phyloP scores from a whole-genome alignment of 148 eudicot genomes.

The Spergularia marina region DNA sequence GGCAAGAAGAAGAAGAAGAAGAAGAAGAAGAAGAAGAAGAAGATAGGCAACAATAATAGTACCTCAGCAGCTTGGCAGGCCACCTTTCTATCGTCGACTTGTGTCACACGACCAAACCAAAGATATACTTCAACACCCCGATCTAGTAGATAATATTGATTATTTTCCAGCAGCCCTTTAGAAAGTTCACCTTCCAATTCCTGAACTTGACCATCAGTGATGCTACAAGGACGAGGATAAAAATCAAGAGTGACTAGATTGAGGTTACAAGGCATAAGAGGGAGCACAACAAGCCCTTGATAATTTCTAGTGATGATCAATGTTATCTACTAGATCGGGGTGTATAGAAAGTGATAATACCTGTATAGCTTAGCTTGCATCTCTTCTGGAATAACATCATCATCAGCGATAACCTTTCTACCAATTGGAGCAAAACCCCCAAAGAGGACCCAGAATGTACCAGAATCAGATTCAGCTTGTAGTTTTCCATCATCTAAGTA shows the following conservation, averaged over 20 bases:
- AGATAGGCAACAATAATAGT: conserved; percentile 4
- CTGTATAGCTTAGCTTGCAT: conserved; percentile 68
- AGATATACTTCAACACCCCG: conserved; percentile 89
- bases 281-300: neutral
- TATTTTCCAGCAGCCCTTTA: conserved; percentile 80
- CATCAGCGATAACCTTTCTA: conserved; percentile 78
- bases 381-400: conserved; percentile 78
- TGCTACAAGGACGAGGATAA: conserved; percentile 48
- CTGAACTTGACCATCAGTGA: conserved; percentile 62
- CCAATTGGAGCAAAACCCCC: conserved; percentile 99
- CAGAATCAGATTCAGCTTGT: conserved; percentile 95
- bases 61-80: conserved; percentile 91
- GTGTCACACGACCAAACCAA: conserved; percentile 96
- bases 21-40: neutral
- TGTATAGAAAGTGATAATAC: conserved; percentile 33
- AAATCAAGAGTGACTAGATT: conserved; percentile 1
- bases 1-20: neutral
- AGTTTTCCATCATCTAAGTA: conserved; percentile 88
- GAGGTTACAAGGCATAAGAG: neutral
- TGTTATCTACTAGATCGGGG: neutral
- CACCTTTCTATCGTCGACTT: conserved; percentile 85
- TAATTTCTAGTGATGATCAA: neutral
- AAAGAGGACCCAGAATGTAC: conserved; percentile 95
- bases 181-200: conserved; percentile 71
- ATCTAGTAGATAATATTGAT: conserved; percentile 80